Evolutionary conservation across 2,329 filamentous ascomycete genomes (phyloP), one percentile per base, ranked within the genome.

Genomic region (Didymella lethalis): DNA sequence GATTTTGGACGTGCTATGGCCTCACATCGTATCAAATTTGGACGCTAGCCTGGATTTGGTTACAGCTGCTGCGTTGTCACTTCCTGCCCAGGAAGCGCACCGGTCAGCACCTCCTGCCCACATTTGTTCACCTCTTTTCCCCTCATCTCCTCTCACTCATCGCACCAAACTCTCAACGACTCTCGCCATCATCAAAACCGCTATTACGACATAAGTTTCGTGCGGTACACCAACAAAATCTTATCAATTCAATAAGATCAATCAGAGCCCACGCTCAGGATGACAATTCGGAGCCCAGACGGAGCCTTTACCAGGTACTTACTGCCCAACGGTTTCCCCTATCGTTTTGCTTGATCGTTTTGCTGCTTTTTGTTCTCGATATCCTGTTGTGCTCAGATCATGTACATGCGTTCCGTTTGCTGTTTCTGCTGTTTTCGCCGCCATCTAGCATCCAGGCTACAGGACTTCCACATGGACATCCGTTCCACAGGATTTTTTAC

Each of bases 261-360:
- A 62, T 63, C 70, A 72, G 74, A 76, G 74, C 75, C 71, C 71
- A 72, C 70, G 74, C 72, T 77, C 76, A 78, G 74, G 71, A 78
- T 78, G 76, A 75, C 75, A 76, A 73, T 73, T 78, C 76, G 75
- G 75, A 78, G 73, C 72, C 75, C 74, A 75, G 69, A 75, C 70
- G 69, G 70, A 77, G 71, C 71, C 75, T 68, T 73, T 67, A 72
- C 74, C 66, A 78, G 76, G 76, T 78, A 78, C 73, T 77, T 78
- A 78, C 71, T 75, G 73, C 74, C 75, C 76, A 74, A 71, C 62
- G 74, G 73, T 77, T 64, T 67, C 64, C 67, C 61, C 61, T 63
- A 58, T 51, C 59, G 56, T 66, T 68, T 59, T 69, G 64, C 62
- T 72, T 70, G 49, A 11, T 62, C 67, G 54, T 63, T 56, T 64